Conservation (phyloP, 805 yeast species). For the Pichia paraexigua region DNA sequence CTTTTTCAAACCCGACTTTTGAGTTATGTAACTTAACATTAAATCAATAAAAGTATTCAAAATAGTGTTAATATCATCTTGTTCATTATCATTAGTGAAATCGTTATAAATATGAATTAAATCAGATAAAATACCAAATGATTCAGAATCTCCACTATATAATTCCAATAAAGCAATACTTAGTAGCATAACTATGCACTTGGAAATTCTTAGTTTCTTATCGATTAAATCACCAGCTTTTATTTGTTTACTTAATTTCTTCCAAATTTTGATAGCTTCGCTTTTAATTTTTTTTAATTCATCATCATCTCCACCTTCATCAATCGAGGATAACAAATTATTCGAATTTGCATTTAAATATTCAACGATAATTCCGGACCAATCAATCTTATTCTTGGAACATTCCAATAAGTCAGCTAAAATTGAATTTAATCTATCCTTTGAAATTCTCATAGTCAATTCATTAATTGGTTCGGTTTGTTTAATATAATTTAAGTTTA, state of each 20-base stretch:
- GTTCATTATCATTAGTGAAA: constrained; percentile 14
- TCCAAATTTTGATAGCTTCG: constrained; percentile 2
- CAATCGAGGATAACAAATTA: constrained; percentile 7
- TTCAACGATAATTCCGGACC: constrained; percentile 13
- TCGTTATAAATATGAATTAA: constrained; percentile 51
- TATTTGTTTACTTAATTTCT: constrained; percentile 15
- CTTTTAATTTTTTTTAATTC: constrained; percentile 45
- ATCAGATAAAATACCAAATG: constrained; percentile 68
- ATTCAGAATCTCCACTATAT: constrained; percentile 70
- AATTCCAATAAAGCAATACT: constrained; percentile 73
- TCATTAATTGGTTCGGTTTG: neutral
- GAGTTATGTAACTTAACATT: constrained; percentile 47
- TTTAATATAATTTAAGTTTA: neutral
- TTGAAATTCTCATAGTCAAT: constrained; percentile 23
- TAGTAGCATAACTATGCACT: constrained; percentile 61
- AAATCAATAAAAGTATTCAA: constrained; percentile 37
- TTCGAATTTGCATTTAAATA: constrained; percentile 29
- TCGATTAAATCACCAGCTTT: constrained; percentile 28
- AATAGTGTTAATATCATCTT: neutral
- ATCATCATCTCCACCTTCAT: constrained; percentile 38
- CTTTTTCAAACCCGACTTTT: constrained; percentile 49
- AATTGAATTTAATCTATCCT: constrained; percentile 61
- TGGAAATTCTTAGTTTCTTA: constrained; percentile 22
- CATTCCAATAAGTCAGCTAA: constrained; percentile 33
- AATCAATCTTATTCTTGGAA: constrained; percentile 8